Base-by-base conservation (phyloP, 768 basidiomycete genomes). In the Mrakia blollopis region DNA sequence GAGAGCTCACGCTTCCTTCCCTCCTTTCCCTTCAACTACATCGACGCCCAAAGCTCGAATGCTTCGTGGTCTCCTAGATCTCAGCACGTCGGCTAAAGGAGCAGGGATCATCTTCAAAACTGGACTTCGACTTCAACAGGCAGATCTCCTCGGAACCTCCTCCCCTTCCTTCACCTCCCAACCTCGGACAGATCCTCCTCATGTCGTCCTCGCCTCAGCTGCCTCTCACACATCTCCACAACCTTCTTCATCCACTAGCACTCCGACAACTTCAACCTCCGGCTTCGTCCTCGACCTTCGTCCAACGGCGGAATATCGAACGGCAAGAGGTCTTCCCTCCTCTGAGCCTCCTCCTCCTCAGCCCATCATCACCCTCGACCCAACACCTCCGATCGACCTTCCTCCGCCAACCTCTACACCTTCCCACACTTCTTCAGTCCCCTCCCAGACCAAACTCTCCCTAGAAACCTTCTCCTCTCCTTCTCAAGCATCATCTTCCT, bases 21-120 rank as follows among this genome's bases (percentile, higher is more conserved):
- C 21, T 28, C 9, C 44, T n/a, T 18, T 6, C 44, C 28, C 13
- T 18, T n/a, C n/a, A 28, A n/a, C 54, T n/a, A 1, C 71, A 57
- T 21, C 52, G 35, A 30, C 71, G n/a, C 18, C 37, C 8, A 6
- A 39, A 68, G 25, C 65, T 39, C 54, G 54, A 25, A 77, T 77
- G 76, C 28, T 77, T 39, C 37, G 62, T 23, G 70, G 44, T 44
- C 44, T 72, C 8, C 44, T 77, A 44, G 76, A 77, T n/a, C 60
- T 62, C 11, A 57, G 61, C n/a, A 67, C 76, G n/a, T 60, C 76
- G 1, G 41, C 67, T 13, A 61, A 61, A 11, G 76, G 76, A 30
- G 76, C 62, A n/a, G n/a, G 41, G 9, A 6, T 77, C 18, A 73
- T 77, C 70, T 77, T 77, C 76, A 39, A 39, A 25, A 72, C 60